Conservation (phyloP, 2,329 filamentous ascomycete species). For the Neopestalotiopsis rosae region DNA sequence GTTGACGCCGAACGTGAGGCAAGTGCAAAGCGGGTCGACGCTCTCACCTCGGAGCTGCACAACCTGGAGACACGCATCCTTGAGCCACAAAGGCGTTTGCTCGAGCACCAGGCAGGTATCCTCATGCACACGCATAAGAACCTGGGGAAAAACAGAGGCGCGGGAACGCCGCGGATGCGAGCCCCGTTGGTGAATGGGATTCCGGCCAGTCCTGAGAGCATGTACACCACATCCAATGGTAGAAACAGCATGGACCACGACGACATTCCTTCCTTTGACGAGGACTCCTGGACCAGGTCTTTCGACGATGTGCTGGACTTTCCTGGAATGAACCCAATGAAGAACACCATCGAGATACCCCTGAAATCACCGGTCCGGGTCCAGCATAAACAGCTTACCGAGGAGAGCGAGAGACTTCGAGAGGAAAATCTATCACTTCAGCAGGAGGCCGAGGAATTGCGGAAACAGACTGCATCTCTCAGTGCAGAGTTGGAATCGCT, state of each 20-base stretch:
- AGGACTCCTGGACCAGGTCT: constrained; percentile 74
- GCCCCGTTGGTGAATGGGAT: constrained; percentile 58
- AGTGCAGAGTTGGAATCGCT: constrained; percentile 42
- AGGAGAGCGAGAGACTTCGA: constrained; percentile 51
- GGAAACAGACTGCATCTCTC: constrained; percentile 39
- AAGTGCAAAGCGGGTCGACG: constrained; percentile 83
- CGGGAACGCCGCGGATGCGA: constrained; percentile 46
- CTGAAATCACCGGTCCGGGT: constrained; percentile 61
- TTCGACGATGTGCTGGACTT: constrained; percentile 67
- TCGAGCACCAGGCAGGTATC: constrained; percentile 92
- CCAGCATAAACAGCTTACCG: constrained; percentile 55
- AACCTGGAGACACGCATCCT: constrained; percentile 78
- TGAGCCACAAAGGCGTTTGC: constrained; percentile 74
- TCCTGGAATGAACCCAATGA: constrained; percentile 37
- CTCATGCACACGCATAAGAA: constrained; percentile 87
- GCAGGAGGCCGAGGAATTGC: constrained; percentile 38
- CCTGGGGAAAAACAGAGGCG: constrained; percentile 55
- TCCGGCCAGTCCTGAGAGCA: constrained; percentile 77
- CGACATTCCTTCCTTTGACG: constrained; percentile 74
- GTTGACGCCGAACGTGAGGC: constrained; percentile 77
- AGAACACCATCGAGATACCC: constrained; percentile 61
- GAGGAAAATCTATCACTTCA: constrained; percentile 49
- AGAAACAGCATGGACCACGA: constrained; percentile 62
- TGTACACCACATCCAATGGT: constrained; percentile 71
- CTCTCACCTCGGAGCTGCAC: constrained; percentile 81